phyloP scores from a whole-genome alignment of 2,329 filamentous ascomycete genomes.

The Talaromyces amestolkiae region DNA sequence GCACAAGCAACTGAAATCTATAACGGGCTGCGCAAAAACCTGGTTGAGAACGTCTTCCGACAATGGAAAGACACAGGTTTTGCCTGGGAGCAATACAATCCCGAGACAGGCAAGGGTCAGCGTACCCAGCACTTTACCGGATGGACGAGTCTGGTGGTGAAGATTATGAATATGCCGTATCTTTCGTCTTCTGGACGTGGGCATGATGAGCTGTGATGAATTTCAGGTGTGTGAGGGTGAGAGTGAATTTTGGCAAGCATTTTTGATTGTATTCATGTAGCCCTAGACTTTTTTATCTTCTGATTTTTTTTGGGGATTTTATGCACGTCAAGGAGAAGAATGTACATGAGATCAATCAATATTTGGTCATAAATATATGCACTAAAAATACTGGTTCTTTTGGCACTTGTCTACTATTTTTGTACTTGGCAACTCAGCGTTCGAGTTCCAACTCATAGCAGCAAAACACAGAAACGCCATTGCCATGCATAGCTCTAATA shows the following conservation, averaged over 20 bases:
- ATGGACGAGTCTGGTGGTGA: conserved; percentile 97
- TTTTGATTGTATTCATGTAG: neutral
- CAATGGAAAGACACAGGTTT: conserved; percentile 91
- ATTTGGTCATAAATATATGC: neutral
- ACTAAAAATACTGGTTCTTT: neutral
- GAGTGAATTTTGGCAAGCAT: neutral
- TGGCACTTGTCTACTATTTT: too few relatives aligned
- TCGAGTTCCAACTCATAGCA: neutral
- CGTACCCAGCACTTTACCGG: conserved; percentile 96
- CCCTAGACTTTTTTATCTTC: neutral
- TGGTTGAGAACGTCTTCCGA: conserved; percentile 84
- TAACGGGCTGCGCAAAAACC: conserved; percentile 71
- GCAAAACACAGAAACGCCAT: conserved; percentile 15
- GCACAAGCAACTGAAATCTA: conserved; percentile 71
- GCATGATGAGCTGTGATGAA: conserved; percentile 51
- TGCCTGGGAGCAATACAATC: conserved; percentile 98
- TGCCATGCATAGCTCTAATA: conserved; percentile 15
- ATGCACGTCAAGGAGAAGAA: neutral
- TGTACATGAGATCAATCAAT: neutral
- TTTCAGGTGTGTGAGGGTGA: neutral
- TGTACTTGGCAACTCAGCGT: neutral
- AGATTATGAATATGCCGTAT: conserved; percentile 94
- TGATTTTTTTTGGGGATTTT: neutral
- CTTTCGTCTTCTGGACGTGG: conserved; percentile 37
- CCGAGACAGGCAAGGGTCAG: conserved; percentile 88